Evolutionary conservation across 306 rosid genomes (phyloP).

Genomic region (Fragaria nilgerrensis): DNA sequence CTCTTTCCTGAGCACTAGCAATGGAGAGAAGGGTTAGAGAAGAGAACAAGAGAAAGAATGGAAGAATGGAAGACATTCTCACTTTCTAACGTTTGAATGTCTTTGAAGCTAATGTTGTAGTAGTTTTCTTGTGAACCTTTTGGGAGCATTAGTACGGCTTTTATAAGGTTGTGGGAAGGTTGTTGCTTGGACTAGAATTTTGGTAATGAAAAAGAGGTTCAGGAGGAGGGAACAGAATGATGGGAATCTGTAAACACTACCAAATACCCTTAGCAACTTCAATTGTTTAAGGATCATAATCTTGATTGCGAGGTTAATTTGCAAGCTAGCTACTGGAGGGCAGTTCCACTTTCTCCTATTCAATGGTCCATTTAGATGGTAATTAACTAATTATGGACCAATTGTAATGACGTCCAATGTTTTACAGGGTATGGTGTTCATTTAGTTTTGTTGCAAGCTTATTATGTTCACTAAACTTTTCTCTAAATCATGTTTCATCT

Average conservation of each 20-base stretch:
- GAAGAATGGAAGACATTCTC: constrained; percentile 34
- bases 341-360: not conserved
- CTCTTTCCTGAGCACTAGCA: constrained; percentile 64
- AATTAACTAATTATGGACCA: not conserved
- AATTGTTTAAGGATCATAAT: not conserved
- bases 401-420: not conserved
- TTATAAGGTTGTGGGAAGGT: constrained; percentile 55
- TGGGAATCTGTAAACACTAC: constrained; percentile 20
- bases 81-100: constrained; percentile 4
- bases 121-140: constrained; percentile 28
- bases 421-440: not conserved
- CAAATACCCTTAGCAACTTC: not conserved
- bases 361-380: not conserved
- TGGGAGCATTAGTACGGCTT: constrained; percentile 35
- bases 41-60: constrained; percentile 42
- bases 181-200: constrained; percentile 61
- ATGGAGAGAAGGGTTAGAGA: constrained; percentile 42
- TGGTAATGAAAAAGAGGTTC: constrained; percentile 41
- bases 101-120: constrained; percentile 18
- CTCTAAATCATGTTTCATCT: constrained; percentile 19
- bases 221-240: constrained; percentile 58
- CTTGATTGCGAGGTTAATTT: not conserved
- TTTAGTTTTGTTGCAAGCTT: not conserved
- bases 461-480: constrained; percentile 26
- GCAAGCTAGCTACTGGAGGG: not conserved